Percentiles rank a stretch among this genome's conserved stretches.
These are phyloP conservation scores for Trametes sp. DNA, from an alignment of 1,284 basidiomycete species.

Conservation along the genomic window DNA sequence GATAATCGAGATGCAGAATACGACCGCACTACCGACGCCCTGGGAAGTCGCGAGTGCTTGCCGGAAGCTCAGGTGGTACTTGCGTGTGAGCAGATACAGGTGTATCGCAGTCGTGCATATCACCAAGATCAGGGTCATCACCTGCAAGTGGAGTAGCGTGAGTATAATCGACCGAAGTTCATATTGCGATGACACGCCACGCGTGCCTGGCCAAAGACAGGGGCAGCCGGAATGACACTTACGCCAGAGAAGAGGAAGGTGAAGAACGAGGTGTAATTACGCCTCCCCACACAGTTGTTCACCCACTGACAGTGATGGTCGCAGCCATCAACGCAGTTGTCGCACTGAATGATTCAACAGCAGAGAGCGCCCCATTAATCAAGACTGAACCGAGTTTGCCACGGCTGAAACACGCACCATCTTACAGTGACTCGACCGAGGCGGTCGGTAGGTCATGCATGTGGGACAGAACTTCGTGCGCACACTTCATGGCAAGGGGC, in stretches of 20 bases:
- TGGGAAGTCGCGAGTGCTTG: conserved; percentile 58
- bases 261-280: conserved; percentile 93
- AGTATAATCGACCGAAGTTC: conserved; percentile 18
- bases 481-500: conserved; percentile 58
- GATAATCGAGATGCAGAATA: conserved; percentile 71
- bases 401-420: conserved; percentile 60
- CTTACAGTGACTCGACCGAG: conserved; percentile 91
- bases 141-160: conserved; percentile 49
- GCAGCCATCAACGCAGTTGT: conserved; percentile 92
- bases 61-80: conserved; percentile 60
- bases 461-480: conserved; percentile 92
- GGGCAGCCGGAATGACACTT: conserved; percentile 44
- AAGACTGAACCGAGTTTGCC: background rate
- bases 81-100: conserved; percentile 68
- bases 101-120: conserved; percentile 86
- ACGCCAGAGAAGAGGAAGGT: conserved; percentile 78
- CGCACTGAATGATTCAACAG: conserved; percentile 63
- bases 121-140: conserved; percentile 74
- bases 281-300: conserved; percentile 91
- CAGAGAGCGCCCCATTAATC: conserved; percentile 10
- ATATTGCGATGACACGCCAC: conserved; percentile 9
- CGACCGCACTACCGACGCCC: conserved; percentile 80
- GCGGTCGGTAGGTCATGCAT: conserved; percentile 89
- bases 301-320: conserved; percentile 96
- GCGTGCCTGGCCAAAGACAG: conserved; percentile 26